Percentiles rank a stretch among this genome's conserved stretches.
These are phyloP conservation scores for Leccinum subtestaceum DNA, from an alignment of 768 basidiomycete species.

Conservation along the genomic window DNA sequence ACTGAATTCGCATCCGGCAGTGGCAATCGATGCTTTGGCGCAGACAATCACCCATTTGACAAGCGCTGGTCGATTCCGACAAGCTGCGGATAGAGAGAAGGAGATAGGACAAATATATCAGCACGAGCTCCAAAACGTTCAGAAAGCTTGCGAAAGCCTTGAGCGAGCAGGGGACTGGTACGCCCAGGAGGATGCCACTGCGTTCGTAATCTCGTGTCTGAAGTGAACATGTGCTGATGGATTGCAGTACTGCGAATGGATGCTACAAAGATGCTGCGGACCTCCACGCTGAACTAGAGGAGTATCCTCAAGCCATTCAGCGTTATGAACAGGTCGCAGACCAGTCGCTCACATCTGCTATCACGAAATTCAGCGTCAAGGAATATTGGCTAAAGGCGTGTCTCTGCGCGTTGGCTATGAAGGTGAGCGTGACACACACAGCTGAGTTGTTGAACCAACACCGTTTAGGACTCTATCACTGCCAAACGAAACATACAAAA, in stretches of 20 bases:
- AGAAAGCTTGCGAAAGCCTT: conserved; percentile 87
- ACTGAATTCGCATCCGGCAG: conserved; percentile 40
- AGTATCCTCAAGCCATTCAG: conserved; percentile 81
- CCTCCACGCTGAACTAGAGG: conserved; percentile 83
- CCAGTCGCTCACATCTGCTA: conserved; percentile 69
- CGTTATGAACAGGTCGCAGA: conserved; percentile 90
- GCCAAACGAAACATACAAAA: conserved; percentile 75
- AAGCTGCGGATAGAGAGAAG: conserved; percentile 97
- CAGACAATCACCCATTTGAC: conserved; percentile 85
- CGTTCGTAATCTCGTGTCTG: conserved; percentile 53
- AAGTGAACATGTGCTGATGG: conserved; percentile 1
- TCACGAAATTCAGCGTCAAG: conserved; percentile 99
- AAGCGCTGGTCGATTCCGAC: conserved; percentile 84
- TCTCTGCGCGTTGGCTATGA: conserved; percentile 85
- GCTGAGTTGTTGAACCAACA: conserved; percentile 9
- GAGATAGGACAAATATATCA: conserved; percentile 93
- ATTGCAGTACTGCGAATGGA: conserved; percentile 81
- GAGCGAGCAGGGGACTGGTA: conserved; percentile 96
- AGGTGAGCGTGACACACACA: conserved; percentile 47
- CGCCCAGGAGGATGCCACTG: conserved; percentile 92
- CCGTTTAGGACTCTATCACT: conserved; percentile 73
- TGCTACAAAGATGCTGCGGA: conserved; percentile 98
- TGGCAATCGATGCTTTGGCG: conserved; percentile 83
- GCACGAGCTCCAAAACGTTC: conserved; percentile 75
- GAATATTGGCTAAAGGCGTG: conserved; percentile 92